Evolutionary conservation across 352 stramenopile species (phyloP), one percentile per base, ranked within the genome.

Genomic region (Phytophthora megakarya): DNA sequence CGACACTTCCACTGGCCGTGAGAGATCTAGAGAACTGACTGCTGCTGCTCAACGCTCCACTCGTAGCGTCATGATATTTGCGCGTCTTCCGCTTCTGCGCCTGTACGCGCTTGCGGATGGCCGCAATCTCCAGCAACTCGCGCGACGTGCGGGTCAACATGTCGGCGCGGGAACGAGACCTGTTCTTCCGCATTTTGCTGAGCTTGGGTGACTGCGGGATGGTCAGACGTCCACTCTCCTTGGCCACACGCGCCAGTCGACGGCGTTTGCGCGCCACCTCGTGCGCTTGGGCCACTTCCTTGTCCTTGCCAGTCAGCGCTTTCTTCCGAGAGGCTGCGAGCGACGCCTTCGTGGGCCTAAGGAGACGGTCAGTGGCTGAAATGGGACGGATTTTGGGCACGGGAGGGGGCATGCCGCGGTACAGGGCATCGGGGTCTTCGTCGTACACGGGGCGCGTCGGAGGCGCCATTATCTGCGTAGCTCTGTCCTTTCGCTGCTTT

Each of bases 171-270:
- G 70, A 68, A 5, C 75, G 76, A 37, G 65, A 61, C 15, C 78
- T 47, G 3, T 46, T 46, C 53, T 74, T 83, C 44, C 73, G 79
- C 3, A 70, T 42, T n/a, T 53, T 45, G 25, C 76, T 72, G 44
- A 92, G 84, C 57, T 92, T 89, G 25, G 84, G 84, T 40, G 79
- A 89, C 61, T 81, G 66, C 8, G 84, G 84, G 42, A 92, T 81
- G 40, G 84, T 92, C 22, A 92, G 69, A 5, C 73, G 75, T 1
- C 77, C 77, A 22, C 84, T 86, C 38, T 81, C 70, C 63, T 86
- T 86, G 38, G 77, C 71, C 38, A 82, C 56, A 18, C 75, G 73
- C 33, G 64, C 44, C 26, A 82, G 46, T 1, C 59, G 54, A 16
- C 73, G 67, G 13, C 77, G 63, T 32, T 77, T 75, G 15, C 52